Conservation (phyloP, 345 rosid genomes). For the Euclidium syriacum region DNA sequence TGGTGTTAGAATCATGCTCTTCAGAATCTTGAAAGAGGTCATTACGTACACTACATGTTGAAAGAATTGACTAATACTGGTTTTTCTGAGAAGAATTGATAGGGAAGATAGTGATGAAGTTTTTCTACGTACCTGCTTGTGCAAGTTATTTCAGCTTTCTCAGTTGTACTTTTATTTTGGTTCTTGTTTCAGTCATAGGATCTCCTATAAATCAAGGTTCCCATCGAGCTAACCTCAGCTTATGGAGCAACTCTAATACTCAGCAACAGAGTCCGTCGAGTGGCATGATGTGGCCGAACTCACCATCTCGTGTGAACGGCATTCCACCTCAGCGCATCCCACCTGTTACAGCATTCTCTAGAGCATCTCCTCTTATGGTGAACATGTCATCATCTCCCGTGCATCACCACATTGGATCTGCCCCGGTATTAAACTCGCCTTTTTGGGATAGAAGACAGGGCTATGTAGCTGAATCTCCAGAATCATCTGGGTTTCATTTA, state of each 20-base stretch:
- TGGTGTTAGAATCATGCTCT: background rate
- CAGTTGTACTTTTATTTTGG: background rate
- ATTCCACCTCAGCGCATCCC: constrained; percentile 44
- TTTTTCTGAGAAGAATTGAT: background rate
- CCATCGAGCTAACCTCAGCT: constrained; percentile 46
- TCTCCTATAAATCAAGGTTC: constrained; percentile 68
- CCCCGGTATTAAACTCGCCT: constrained; percentile 62
- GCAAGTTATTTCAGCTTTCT: background rate
- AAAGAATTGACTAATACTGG: background rate
- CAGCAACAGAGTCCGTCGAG: constrained; percentile 60
- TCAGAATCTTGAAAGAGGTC: background rate
- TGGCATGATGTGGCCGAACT: constrained; percentile 73
- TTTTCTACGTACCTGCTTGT: background rate
- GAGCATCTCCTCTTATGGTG: constrained; percentile 58
- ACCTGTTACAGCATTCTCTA: constrained; percentile 52
- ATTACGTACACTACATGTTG: background rate
- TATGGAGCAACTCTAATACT: constrained; percentile 61
- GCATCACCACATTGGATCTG: constrained; percentile 81
- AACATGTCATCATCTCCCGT: constrained; percentile 51
- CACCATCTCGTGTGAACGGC: constrained; percentile 51
- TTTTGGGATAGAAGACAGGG: constrained; percentile 73
- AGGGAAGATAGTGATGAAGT: background rate
- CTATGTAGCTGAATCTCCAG: constrained; percentile 74
- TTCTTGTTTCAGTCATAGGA: constrained; percentile 21
- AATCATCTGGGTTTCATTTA: constrained; percentile 61